Base-by-base conservation (phyloP, 352 stramenopile genomes). In the Phytophthora uliginosa region DNA sequence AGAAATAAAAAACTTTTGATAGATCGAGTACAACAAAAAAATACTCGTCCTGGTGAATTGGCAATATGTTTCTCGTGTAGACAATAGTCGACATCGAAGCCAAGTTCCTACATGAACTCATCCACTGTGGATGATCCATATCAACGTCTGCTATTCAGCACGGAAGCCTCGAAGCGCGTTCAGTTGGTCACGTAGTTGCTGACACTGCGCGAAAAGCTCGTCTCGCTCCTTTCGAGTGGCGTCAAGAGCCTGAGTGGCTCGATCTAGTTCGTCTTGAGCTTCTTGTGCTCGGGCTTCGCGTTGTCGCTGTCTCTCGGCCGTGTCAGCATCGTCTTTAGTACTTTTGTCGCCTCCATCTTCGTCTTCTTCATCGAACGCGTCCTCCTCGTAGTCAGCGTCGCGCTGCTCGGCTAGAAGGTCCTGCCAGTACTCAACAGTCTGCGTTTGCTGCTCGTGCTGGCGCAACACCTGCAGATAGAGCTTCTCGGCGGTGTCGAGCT, bases 401-500 rank as follows among this genome's bases (percentile, higher is more conserved):
- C 84, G 76, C 48, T 89, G 81, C 38, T 91, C 77, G n/a, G 68
- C 69, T 18, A 92, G 65, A 61, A 89, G 71, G 63, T 92, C 84
- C 48, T 79, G 81, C 58, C 83, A 77, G 53, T 90, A 91, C 52
- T 90, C 84, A 54, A 86, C 83, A 17, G 78, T 85, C 54, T 92
- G 81, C 15, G 79, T 81, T 56, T 91, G 84, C 64, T 91, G 83
- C 63, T 92, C 74, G 62, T 89, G 74, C 61, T 92, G 84, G n/a
- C 82, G 78, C 52, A 95, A 59, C 53, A 91, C 86, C 53, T 93
- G 81, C 50, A 87, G 66, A 71, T 95, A 92, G 22, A 91, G 63
- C 65, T 93, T 93, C 72, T 95, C 87, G 15, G 85, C 75, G 1
- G 82, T 81, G 69, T 94, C 84, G 24, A 93, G 80, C 42, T 90